Evolutionary conservation across 2,329 filamentous ascomycete genomes (phyloP).

Genomic region (Neocatenulostroma microsporum): DNA sequence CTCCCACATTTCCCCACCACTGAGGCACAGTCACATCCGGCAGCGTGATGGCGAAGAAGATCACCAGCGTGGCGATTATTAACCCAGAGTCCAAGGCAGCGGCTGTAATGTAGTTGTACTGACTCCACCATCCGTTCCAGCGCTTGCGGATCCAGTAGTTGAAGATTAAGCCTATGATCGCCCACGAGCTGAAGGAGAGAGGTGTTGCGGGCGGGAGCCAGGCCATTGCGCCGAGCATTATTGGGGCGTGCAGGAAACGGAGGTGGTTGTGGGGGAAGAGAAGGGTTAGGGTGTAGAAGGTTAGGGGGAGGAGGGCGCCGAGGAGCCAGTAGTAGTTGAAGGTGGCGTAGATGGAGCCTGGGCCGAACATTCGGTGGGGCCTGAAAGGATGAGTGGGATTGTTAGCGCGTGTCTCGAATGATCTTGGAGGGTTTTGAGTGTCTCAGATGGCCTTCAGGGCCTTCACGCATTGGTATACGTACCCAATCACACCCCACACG

Average conservation of each 20-base stretch:
- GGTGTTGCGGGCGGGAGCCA: constrained; percentile 81
- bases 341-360: constrained; percentile 62
- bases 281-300: constrained; percentile 58
- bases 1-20: constrained; percentile 82
- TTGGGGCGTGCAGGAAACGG: constrained; percentile 41
- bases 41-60: constrained; percentile 83
- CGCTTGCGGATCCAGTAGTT: constrained; percentile 56
- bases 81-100: constrained; percentile 76
- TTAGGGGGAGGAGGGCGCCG: constrained; percentile 65
- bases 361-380: constrained; percentile 73
- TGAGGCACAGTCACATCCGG: constrained; percentile 64
- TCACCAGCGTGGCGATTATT: constrained; percentile 71
- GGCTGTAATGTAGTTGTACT: constrained; percentile 84
- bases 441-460: no score
- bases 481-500: constrained; percentile 79
- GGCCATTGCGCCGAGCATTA: constrained; percentile 71
- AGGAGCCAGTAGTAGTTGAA: constrained; percentile 77
- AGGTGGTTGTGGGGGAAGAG: constrained; percentile 13
- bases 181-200: constrained; percentile 84
- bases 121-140: constrained; percentile 72
- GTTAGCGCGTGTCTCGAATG: no score
- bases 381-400: no score
- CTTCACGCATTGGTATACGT: no score
- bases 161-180: constrained; percentile 29
- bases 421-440: no score